phyloP scores from a whole-genome alignment of 1,284 basidiomycete species.

The Trametes polyzona region DNA sequence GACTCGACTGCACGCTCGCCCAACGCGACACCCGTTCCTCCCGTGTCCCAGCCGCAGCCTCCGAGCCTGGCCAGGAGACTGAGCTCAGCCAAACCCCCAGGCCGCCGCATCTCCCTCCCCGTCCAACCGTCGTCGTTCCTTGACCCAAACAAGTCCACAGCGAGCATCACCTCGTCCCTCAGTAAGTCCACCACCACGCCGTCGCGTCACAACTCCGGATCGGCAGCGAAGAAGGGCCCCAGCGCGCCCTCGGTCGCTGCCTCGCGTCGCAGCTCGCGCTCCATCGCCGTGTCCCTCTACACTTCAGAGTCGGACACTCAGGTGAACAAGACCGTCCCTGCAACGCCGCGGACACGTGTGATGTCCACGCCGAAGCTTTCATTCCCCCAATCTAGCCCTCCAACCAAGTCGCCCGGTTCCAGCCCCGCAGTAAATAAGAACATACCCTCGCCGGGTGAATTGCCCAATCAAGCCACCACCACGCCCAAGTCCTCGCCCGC shows the following conservation, averaged over 20 bases:
- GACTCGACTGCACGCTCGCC: conserved; percentile 27
- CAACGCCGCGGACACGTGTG: conserved; percentile 41
- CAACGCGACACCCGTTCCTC: conserved; percentile 37
- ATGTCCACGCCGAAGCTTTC: conserved; percentile 31
- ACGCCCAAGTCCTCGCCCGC: conserved; percentile 28
- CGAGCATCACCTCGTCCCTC: conserved; percentile 27
- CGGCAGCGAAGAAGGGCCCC: conserved; percentile 20
- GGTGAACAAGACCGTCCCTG: conserved; percentile 37
- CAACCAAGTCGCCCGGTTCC: conserved; percentile 23
- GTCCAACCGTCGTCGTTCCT: conserved; percentile 34
- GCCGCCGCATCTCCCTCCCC: conserved; percentile 31
- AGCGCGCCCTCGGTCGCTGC: conserved; percentile 28
- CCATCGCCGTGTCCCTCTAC: conserved; percentile 34
- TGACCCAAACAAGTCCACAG: conserved; percentile 29
- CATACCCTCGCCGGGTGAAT: conserved; percentile 28
- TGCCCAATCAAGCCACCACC: conserved; percentile 11
- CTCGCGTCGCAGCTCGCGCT: conserved; percentile 32
- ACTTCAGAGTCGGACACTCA: conserved; percentile 30
- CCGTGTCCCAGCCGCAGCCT: conserved; percentile 27
- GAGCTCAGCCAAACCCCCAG: conserved; percentile 16
- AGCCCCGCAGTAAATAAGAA: conserved; percentile 27
- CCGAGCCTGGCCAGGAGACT: conserved; percentile 21
- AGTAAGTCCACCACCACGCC: conserved; percentile 27
- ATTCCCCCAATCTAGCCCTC: conserved; percentile 19
- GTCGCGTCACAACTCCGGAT: conserved; percentile 29